Percentiles rank a stretch among this genome's conserved stretches.
Conservation (phyloP, 805 yeast genomes). For the Henningerozyma blattae region DNA sequence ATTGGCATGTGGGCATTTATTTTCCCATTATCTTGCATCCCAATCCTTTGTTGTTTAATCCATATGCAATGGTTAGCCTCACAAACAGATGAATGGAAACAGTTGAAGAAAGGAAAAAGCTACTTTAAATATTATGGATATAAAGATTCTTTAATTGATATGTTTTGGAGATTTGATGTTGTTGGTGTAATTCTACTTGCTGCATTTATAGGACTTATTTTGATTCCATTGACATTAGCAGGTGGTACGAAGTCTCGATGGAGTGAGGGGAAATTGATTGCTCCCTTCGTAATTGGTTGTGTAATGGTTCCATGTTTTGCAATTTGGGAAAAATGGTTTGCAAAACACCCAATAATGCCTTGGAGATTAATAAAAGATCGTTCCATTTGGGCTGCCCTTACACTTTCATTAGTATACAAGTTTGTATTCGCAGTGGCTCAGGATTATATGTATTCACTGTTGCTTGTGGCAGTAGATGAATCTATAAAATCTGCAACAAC, state of each 20-base stretch:
- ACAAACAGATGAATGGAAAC: conserved; percentile 39
- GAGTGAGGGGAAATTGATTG: conserved; percentile 51
- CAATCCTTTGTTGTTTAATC: conserved; percentile 38
- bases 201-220: conserved; percentile 47
- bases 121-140: conserved; percentile 29
- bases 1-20: conserved; percentile 75
- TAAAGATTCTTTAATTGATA: conserved; percentile 21
- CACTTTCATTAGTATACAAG: conserved; percentile 42
- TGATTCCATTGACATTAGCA: conserved; percentile 66
- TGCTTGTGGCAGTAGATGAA: conserved; percentile 45
- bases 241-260: conserved; percentile 49
- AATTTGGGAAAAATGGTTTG: conserved; percentile 45
- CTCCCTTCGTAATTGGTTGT: conserved; percentile 58
- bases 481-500: conserved; percentile 51
- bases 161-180: conserved; percentile 56
- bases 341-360: conserved; percentile 56
- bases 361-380: conserved; percentile 47
- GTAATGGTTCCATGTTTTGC: conserved; percentile 45
- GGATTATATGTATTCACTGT: conserved; percentile 49
- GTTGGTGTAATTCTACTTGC: conserved; percentile 47
- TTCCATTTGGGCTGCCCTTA: conserved; percentile 59
- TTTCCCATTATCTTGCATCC: conserved; percentile 54
- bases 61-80: conserved; percentile 48
- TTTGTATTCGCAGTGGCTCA: conserved; percentile 54
- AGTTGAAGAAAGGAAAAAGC: conserved; percentile 29